These are phyloP conservation scores for Mycocentrospora acerina DNA, from an alignment of 2,329 filamentous ascomycete species.

Conservation along the genomic window DNA sequence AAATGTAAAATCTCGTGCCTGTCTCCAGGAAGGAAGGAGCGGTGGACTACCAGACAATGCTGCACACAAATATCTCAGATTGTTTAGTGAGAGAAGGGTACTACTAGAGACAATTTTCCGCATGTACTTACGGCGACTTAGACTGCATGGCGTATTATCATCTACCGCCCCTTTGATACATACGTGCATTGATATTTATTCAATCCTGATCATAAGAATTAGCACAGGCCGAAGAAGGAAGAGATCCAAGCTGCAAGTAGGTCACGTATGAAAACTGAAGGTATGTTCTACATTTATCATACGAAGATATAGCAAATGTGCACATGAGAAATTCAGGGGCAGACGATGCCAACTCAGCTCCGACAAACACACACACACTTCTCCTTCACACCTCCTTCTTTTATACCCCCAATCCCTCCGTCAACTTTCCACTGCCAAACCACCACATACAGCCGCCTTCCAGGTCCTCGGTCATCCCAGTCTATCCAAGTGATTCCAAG, in stretches of 20 bases:
- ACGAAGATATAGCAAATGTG: slow-evolving; percentile 12
- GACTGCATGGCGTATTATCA: slow-evolving; percentile 11
- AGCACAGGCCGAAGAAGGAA: too few relatives aligned
- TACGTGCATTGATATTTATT: too few relatives aligned
- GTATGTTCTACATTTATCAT: slow-evolving; percentile 19
- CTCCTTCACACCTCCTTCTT: slow-evolving; percentile 9
- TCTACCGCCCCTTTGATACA: too few relatives aligned
- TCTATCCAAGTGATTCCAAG: slow-evolving; percentile 28
- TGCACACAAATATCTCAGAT: background rate
- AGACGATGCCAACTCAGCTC: slow-evolving; percentile 27
- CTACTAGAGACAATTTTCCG: too few relatives aligned
- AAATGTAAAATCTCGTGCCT: slow-evolving; percentile 18
- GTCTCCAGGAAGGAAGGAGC: slow-evolving; percentile 15
- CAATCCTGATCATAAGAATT: too few relatives aligned
- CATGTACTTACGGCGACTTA: too few relatives aligned
- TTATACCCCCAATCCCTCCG: slow-evolving; percentile 11
- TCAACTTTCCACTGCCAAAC: slow-evolving; percentile 29
- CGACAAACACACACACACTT: slow-evolving; percentile 28
- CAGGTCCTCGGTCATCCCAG: slow-evolving; percentile 23
- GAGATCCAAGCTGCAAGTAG: too few relatives aligned
- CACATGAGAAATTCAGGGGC: slow-evolving; percentile 16
- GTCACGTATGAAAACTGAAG: slow-evolving; percentile 10
- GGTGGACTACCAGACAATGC: background rate
- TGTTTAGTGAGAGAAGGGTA: too few relatives aligned
- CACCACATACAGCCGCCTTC: slow-evolving; percentile 37